Evolutionary conservation across 2,329 filamentous ascomycete species (phyloP).

Genomic region (Leptosphaerulina australis): DNA sequence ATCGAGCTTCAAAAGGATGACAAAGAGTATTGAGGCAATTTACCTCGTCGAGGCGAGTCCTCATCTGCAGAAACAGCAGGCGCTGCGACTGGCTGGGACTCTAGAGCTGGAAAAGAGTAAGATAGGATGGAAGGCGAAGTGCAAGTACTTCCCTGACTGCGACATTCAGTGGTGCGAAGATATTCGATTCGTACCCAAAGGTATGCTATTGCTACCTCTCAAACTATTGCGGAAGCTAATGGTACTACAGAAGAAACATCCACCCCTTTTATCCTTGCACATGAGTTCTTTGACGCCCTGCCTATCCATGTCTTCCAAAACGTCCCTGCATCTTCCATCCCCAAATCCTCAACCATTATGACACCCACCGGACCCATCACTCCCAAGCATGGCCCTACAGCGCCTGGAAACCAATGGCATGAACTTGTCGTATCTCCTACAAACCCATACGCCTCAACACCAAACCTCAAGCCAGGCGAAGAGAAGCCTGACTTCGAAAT

Average conservation of each 20-base stretch:
- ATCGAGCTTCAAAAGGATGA: conserved; percentile 78
- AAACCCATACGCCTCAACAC: conserved; percentile 40
- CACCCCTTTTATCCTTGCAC: conserved; percentile 90
- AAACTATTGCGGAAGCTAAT: conserved; percentile 20
- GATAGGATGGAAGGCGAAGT: conserved; percentile 73
- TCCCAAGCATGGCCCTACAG: conserved; percentile 46
- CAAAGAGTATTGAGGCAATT: conserved; percentile 78
- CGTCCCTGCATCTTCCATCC: conserved; percentile 55
- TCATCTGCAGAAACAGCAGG: conserved; percentile 77
- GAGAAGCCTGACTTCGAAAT: conserved; percentile 81
- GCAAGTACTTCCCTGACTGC: conserved; percentile 74
- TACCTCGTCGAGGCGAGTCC: conserved; percentile 95
- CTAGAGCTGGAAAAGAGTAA: conserved; percentile 72
- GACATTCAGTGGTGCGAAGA: conserved; percentile 89
- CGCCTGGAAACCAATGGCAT: conserved; percentile 49
- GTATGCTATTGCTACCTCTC: conserved; percentile 51
- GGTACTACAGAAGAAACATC: conserved; percentile 63
- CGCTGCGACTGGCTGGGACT: conserved; percentile 78
- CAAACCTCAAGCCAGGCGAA: conserved; percentile 21
- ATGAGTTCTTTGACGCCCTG: conserved; percentile 98
- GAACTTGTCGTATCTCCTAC: conserved; percentile 53
- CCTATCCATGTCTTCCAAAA: conserved; percentile 95
- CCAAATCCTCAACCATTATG: conserved; percentile 51
- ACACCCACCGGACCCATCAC: conserved; percentile 57
- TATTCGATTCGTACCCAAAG: conserved; percentile 77